Conservation (phyloP, 208 protist genomes). For the Zelonia costaricensis region DNA sequence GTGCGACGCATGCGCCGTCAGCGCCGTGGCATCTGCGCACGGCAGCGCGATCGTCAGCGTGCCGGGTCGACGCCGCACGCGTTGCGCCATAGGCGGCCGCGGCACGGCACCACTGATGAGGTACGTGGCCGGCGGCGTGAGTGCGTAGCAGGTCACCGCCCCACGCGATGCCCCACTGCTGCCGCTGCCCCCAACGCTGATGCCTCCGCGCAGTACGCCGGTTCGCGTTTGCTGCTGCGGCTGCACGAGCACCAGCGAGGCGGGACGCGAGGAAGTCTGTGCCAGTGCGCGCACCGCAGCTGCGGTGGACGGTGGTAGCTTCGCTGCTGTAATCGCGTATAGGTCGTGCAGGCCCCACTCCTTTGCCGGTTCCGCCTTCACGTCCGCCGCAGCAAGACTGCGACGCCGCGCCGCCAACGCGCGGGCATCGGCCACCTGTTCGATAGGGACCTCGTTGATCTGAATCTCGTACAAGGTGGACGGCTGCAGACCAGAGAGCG, state of each 20-base stretch:
- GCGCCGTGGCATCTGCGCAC: background rate
- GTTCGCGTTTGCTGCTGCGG: background rate
- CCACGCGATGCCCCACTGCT: background rate
- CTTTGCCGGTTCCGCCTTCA: background rate
- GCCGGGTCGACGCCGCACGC: conserved; percentile 6
- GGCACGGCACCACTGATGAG: background rate
- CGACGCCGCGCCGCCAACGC: background rate
- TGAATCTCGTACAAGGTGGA: conserved; percentile 2
- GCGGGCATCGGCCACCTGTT: conserved; percentile 4
- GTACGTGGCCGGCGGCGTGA: conserved; percentile 1
- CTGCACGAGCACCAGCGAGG: conserved; percentile 6
- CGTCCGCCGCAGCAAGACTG: background rate
- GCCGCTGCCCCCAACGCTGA: background rate
- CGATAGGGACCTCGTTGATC: conserved; percentile 2
- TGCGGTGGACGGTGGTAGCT: background rate
- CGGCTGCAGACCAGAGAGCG: conserved; percentile 8
- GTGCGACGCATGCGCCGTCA: background rate
- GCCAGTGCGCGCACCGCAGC: conserved; percentile 13
- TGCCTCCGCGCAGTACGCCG: no score
- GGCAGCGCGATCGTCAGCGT: background rate
- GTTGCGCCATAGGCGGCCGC: background rate
- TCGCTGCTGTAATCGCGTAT: conserved; percentile 1
- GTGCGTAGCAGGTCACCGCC: conserved; percentile 1
- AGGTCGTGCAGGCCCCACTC: background rate
- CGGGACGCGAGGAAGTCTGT: background rate